phyloP scores from a whole-genome alignment of 352 stramenopile genomes.

The Phytophthora fragariaefolia region DNA sequence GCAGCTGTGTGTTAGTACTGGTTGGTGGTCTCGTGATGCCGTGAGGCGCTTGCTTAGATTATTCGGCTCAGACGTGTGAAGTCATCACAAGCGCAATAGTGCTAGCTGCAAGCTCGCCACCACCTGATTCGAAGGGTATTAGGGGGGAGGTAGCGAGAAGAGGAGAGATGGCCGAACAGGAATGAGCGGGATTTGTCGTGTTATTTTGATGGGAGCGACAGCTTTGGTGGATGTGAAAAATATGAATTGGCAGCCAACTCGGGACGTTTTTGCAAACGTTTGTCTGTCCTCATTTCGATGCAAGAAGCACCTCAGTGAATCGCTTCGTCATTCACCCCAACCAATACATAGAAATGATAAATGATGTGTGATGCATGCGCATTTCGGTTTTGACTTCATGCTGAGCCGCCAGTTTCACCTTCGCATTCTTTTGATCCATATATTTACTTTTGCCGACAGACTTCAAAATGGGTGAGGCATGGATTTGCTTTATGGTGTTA shows the following conservation, averaged over 20 bases:
- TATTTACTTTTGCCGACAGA: slow-evolving; percentile 28
- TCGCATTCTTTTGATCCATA: slow-evolving; percentile 12
- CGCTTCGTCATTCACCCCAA: slow-evolving; percentile 14
- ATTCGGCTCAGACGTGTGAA: slow-evolving; percentile 26
- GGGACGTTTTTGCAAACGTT: slow-evolving; percentile 31
- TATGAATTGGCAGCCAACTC: slow-evolving; percentile 43
- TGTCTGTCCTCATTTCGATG: slow-evolving; percentile 19
- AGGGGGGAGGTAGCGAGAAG: slow-evolving; percentile 22
- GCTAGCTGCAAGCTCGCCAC: slow-evolving; percentile 19
- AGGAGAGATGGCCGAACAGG: slow-evolving; percentile 25
- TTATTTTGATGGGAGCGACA: slow-evolving; percentile 44
- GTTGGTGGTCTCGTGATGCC: slow-evolving; percentile 22
- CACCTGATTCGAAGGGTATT: slow-evolving; percentile 23
- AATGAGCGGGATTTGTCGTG: slow-evolving; percentile 34
- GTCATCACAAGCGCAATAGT: slow-evolving; percentile 19
- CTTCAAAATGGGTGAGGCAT: slow-evolving; percentile 11
- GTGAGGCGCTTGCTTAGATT: slow-evolving; percentile 40
- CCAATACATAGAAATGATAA: slow-evolving; percentile 46
- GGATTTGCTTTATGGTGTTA: slow-evolving; percentile 9
- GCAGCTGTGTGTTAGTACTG: slow-evolving; percentile 24
- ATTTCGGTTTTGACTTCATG: slow-evolving; percentile 16
- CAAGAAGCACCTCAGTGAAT: slow-evolving; percentile 13
- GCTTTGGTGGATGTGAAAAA: slow-evolving; percentile 53
- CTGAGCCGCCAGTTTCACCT: slow-evolving; percentile 23
- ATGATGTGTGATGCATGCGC: slow-evolving; percentile 27